Evolutionary conservation across 257 asterid species (phyloP), one percentile per base, ranked within the genome.

Genomic region (Misopates orontium): DNA sequence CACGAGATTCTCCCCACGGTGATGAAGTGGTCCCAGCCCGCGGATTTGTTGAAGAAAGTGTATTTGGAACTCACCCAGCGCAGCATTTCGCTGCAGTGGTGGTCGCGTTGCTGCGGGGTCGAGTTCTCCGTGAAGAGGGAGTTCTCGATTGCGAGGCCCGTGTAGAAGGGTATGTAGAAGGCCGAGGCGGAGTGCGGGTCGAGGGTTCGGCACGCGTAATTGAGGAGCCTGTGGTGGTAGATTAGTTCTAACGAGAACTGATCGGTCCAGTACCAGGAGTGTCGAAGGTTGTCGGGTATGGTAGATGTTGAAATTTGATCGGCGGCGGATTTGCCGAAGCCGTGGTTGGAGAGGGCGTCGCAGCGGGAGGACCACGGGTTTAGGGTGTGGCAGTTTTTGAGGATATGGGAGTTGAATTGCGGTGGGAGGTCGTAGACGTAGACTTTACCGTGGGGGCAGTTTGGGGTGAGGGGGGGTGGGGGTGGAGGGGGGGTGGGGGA

Each of bases 251-350:
- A 58, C 0, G 96, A 75, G 31, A 88, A 88, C 13, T 85, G 90
- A 65, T 90, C 95, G 23, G 97, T 90, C 91, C 91, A 85, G 47
- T 60, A 82, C 97, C 96, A 90, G 17, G 85, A 69, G 49, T 69
- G 64, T 24, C 62, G 31, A 15, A 83, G 58, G 48, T 71, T 75
- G 23, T 23, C 57, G 62, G 97, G 93, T 12, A 83, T 49, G 8
- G 75, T 47, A 3, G n/a, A n/a, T n/a, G 47, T 25, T 0, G 89
- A 77, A 15, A 83, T 16, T 1, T 53, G 72, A 21, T 32, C 50
- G 17, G 85, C 87, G 36, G 89, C 75, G 4, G 47, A 16, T 39
- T 47, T 70, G 0, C 96, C 96, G 60, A 89, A 86, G 4, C 96
- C 96, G 11, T 61, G 61, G 67, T 87, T 87, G 12, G 95, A 81